These are phyloP conservation scores for Solanum stenotomum DNA, from an alignment of 257 asterid species.

Conservation along the genomic window DNA sequence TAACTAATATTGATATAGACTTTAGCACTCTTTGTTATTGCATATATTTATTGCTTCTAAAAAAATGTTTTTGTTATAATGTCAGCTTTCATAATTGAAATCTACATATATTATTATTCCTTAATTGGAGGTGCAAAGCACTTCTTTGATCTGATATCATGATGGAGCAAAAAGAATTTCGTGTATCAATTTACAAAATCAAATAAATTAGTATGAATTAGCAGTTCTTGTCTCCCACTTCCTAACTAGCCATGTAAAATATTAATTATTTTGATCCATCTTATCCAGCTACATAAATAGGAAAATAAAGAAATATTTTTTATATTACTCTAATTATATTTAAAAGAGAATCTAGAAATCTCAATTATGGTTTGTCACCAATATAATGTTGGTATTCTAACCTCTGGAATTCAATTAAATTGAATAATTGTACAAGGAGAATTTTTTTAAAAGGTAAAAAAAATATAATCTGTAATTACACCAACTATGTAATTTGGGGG, in stretches of 20 bases:
- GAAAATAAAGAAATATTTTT: not conserved
- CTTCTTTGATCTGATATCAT: not conserved
- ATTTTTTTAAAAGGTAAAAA: not conserved
- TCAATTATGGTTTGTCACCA: not conserved
- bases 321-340: not conserved
- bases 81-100: not conserved
- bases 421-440: not conserved
- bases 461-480: not conserved
- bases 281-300: not conserved
- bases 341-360: not conserved
- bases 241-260: not conserved
- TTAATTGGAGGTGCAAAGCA: not conserved
- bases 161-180: not conserved
- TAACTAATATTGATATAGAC: too few species aligned
- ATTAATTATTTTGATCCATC: not conserved
- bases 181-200: not conserved
- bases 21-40: too few species aligned
- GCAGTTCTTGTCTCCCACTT: constrained; percentile 1
- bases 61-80: too few species aligned
- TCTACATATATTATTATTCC: not conserved
- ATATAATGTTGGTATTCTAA: not conserved
- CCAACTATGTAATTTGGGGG: not conserved
- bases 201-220: not conserved
- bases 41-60: not conserved
- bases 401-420: not conserved